Evolutionary conservation across 2,329 filamentous ascomycete genomes (phyloP).

Genomic region (Phaeosphaeria sp.): DNA sequence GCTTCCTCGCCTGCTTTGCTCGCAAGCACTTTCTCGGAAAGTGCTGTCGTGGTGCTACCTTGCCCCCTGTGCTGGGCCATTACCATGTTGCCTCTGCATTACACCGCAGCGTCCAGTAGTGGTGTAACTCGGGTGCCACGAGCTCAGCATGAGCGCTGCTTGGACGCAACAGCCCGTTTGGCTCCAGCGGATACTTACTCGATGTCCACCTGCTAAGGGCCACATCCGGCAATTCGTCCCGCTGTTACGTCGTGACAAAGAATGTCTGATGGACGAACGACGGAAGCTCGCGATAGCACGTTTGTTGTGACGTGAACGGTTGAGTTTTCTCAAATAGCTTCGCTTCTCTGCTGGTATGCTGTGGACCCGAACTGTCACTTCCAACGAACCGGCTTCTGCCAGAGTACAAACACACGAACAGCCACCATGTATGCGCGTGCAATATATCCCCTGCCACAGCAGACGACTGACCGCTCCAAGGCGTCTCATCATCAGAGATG

Average conservation of each 20-base stretch:
- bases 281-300: slow-evolving; percentile 15
- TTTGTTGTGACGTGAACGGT: slow-evolving; percentile 31
- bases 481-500: slow-evolving; percentile 84
- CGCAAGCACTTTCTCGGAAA: neutral
- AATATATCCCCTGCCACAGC: slow-evolving; percentile 18
- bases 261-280: slow-evolving; percentile 24
- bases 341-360: slow-evolving; percentile 6
- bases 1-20: slow-evolving; percentile 1
- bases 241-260: slow-evolving; percentile 33
- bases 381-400: slow-evolving; percentile 7
- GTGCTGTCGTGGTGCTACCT: neutral
- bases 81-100: slow-evolving; percentile 36
- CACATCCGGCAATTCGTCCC: slow-evolving; percentile 27
- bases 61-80: slow-evolving; percentile 5
- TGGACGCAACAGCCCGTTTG: slow-evolving; percentile 3
- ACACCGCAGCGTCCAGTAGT: slow-evolving; percentile 27
- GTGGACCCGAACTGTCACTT: slow-evolving; percentile 7
- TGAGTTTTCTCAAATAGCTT: slow-evolving; percentile 24
- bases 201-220: slow-evolving; percentile 3
- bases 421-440: slow-evolving; percentile 44
- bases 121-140: slow-evolving; percentile 26
- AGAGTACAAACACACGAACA: slow-evolving; percentile 17
- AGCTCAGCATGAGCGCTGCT: slow-evolving; percentile 16
- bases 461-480: slow-evolving; percentile 56
- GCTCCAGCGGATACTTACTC: neutral